Evolutionary conservation across 2,329 filamentous ascomycete species (phyloP), one percentile per base, ranked within the genome.

Genomic region (Xylariaceae sp.): DNA sequence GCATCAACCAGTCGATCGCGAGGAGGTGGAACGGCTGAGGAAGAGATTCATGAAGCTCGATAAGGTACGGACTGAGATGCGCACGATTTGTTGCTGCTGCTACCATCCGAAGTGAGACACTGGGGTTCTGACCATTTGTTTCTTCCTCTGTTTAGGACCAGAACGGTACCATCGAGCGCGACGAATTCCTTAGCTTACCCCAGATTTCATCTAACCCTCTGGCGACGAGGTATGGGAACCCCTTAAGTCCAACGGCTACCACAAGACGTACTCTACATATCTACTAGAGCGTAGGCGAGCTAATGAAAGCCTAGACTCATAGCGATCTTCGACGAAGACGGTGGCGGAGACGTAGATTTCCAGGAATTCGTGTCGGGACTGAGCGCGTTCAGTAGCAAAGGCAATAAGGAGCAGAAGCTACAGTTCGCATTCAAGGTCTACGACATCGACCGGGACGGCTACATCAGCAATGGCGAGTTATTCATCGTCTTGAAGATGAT

Each of bases 401-500:
- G 94, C 63, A 97, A 97, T 80, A 97, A 99, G 81, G 92, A 97
- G 77, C 93, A 99, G 79, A 99, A 99, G 81, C 83, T 97, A 66
- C 88, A 86, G 57, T 99, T 99, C 73, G 94, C 94, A 50, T 99
- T 99, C 85, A 96, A 97, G 77, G 94, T 99, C 62, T 99, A 99
- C 81, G 94, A 99, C 75, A 97, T 99, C 72, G 94, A 99, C 77
- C 90, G 94, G 62, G 94, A 99, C 75, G 94, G 94, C 23, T 99
- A 90, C 78, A 99, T 99, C 73, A 96, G 90, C 80, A 99, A 99
- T 76, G 94, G 94, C 70, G 94, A 99, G 80, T 84, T 99, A 55
- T 99, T 97, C 76, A 97, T 99, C 71, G 94, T 99, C 72, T 83
- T 99, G 71, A 99, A 99, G 88, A 99, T 99, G 94, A 99, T 99